phyloP scores from a whole-genome alignment of 2,329 filamentous ascomycete genomes.

The Chalaropsis ovoidea region DNA sequence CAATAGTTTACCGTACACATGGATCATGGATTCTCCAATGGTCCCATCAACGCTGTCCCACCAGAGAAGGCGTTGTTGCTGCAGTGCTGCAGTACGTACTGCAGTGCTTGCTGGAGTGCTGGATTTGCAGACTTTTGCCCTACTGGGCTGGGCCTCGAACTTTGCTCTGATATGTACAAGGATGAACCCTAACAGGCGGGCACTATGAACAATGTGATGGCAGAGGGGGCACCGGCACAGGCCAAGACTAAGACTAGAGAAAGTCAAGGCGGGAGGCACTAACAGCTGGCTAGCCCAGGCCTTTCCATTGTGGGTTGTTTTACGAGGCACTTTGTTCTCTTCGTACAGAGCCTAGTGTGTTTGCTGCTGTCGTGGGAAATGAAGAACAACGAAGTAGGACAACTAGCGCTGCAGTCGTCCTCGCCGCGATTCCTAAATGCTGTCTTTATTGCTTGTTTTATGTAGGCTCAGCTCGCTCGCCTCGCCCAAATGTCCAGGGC shows the following conservation, averaged over 20 bases:
- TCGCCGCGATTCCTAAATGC: no score
- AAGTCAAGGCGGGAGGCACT: background rate
- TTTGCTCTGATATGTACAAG: constrained; percentile 7
- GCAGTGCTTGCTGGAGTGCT: no score
- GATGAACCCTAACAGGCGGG: background rate
- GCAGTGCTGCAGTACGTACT: no score
- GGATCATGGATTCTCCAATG: background rate
- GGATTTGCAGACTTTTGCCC: constrained; percentile 3
- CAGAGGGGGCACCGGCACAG: background rate
- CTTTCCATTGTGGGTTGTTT: background rate
- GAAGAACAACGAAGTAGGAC: background rate
- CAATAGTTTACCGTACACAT: background rate
- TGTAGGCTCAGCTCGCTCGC: background rate
- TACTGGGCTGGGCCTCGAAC: background rate
- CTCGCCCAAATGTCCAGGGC: background rate
- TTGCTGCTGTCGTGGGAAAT: background rate
- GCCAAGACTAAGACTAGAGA: background rate
- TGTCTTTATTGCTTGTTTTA: no score
- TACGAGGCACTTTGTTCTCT: background rate
- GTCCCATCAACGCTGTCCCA: no score
- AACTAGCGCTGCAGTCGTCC: no score
- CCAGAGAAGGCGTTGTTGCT: no score
- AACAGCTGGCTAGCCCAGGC: background rate
- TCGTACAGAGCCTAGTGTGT: background rate
- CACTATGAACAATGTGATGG: background rate